Evolutionary conservation across 345 rosid genomes (phyloP).

Genomic region (Murraya koenigii): DNA sequence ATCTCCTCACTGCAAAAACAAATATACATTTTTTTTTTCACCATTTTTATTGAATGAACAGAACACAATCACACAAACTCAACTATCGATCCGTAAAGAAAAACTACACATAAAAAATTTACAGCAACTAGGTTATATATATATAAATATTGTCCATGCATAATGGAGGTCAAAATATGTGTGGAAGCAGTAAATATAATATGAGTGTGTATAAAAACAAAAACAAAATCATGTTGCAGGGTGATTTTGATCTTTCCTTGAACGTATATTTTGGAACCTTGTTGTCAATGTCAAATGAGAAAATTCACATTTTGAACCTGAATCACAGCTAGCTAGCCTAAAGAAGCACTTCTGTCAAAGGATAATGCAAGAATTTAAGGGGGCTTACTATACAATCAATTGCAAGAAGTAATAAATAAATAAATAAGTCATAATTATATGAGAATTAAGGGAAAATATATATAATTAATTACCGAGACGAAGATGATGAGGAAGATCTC

Average conservation of each 20-base stretch:
- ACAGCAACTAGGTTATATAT: slow-evolving; percentile 14
- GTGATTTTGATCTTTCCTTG: neutral
- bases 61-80: neutral
- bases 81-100: neutral
- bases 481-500: too few species aligned
- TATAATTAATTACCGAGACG: too few species aligned
- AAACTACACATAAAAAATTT: neutral
- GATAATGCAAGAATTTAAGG: too few species aligned
- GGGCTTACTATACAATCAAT: too few species aligned
- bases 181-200: slow-evolving; percentile 5
- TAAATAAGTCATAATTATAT: too few species aligned
- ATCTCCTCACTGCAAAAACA: slow-evolving; percentile 25
- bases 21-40: neutral
- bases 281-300: neutral
- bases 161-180: slow-evolving; percentile 14
- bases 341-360: neutral
- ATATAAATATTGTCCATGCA: slow-evolving; percentile 16
- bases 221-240: neutral
- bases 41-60: slow-evolving; percentile 18
- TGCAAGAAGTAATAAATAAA: neutral
- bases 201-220: neutral
- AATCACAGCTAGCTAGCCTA: neutral
- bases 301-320: slow-evolving; percentile 18
- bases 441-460: neutral
- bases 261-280: neutral